phyloP scores from a whole-genome alignment of 129 eudicot species.

The Tagetes patula region DNA sequence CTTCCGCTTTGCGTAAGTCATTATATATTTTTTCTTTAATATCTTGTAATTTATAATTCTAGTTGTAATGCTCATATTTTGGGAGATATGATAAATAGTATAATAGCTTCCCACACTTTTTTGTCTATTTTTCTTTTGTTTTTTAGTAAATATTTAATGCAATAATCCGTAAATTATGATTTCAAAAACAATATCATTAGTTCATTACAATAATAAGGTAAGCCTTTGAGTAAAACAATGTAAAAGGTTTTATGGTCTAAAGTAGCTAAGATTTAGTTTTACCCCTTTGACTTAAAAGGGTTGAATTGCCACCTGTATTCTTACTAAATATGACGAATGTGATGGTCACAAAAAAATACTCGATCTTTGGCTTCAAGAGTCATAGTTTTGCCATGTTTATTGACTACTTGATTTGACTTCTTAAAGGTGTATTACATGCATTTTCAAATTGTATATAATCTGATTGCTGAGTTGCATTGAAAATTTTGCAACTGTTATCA shows the following conservation, averaged over 20 bases:
- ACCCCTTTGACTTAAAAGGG: background rate
- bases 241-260: background rate
- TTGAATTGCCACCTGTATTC: background rate
- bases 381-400: background rate
- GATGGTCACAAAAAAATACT: background rate
- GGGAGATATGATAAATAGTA: background rate
- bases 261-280: background rate
- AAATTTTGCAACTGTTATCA: background rate
- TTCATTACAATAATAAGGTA: background rate
- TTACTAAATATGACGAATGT: background rate
- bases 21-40: constrained; percentile 19
- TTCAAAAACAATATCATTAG: background rate
- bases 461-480: background rate
- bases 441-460: background rate
- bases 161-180: background rate
- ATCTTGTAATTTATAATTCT: background rate
- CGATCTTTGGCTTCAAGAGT: background rate
- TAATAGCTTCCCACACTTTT: background rate
- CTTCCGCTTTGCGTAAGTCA: constrained; percentile 88
- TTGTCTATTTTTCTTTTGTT: background rate
- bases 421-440: background rate
- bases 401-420: background rate
- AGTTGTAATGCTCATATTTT: constrained; percentile 3
- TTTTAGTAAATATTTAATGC: background rate
- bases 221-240: background rate